Base-by-base conservation (phyloP, 306 rosid genomes). In the Spatholobus suberectus region DNA sequence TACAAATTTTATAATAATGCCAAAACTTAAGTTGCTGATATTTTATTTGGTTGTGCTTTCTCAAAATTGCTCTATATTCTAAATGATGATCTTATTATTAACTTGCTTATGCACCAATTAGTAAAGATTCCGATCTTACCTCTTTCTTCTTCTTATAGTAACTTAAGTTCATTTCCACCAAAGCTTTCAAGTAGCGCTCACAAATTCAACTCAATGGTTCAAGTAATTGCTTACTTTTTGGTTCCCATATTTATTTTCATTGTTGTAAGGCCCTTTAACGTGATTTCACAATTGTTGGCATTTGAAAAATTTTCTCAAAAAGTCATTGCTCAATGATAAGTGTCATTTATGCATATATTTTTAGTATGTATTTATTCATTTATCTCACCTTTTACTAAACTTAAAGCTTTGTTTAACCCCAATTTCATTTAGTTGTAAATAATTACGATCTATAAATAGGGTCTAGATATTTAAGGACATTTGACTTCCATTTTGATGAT, bases 141-240 rank as follows among this genome's bases (percentile, higher is more conserved):
- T 73, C 90, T 93, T 6, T n/a, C 80, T 41, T 23, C 90, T 35
- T 89, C 96, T 32, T 65, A 86, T 6, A 70, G n/a, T n/a, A n/a
- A 72, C 72, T 26, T 79, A 59, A 74, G 59, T 78, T 63, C 70
- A 52, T 47, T 71, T 66, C 97, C 91, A 82, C 92, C 93, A 38
- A 96, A 92, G 80, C 96, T 96, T 76, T 92, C 99, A 75, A 80
- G 76, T 82, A 93, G 99, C 69, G 97, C 96, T 78, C 88, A 93
- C 71, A 90, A 90, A 76, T 96, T 93, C 86, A 87, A 85, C 80
- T 82, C 91, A 69, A 88, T 96, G 98, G 91, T 92, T 87, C 96
- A 90, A 93, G 99, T 96, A 85, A 79, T 71, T 34, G 77, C 55
- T 41, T 8, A 76, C 4, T 20, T 40, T 41, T 69, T 70, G 32